Base-by-base conservation (phyloP, 2,329 filamentous ascomycete genomes). In the Trichoderma polysporum region DNA sequence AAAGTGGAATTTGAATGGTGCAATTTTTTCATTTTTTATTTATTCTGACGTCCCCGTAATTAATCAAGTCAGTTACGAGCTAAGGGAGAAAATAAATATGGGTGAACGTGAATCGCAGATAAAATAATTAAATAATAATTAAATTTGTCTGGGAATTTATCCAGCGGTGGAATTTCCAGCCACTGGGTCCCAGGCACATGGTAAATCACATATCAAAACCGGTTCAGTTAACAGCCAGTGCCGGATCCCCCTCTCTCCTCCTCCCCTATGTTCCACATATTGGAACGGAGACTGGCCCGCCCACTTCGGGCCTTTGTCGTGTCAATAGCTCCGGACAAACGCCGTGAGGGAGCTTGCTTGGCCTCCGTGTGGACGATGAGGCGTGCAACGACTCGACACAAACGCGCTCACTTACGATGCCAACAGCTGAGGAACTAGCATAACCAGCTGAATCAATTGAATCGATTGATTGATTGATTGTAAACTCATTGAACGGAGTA, bases 271-370 rank as follows among this genome's bases (percentile, higher is more conserved):
- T 64, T 54, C 60, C 60, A 64, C 60, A 45, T 35, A 33, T 54
- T 62, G 60, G 60, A 64, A 64, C 60, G 60, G 60, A 64, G 49
- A 33, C 10, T 45, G 50, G 60, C 62, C 53, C 62, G 52, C 29
- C 50, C 62, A 45, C 27, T 66, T 66, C 62, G 62, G 62, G 62
- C 62, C 62, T 66, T 66, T 66, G 62, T 37, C 22, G 10, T 62
- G 19, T 15, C 22, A 10, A 25, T 66, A 66, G 53, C 41, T 45
- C 62, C 62, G 62, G 62, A 49, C 62, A 66, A 66, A 50, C 53
- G 62, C 52, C 53, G 62, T 50, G 19, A 49, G 45, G 52, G 53
- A 39, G 53, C 53, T 50, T 10, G 29, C n/a, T n/a, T n/a, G 37
- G 57, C 29, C 31, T 41, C 22, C 54, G 57, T 35, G 56, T 59